These are phyloP conservation scores for Thermomucor indicae-seudaticae DNA, from an alignment of 371 early-diverging fungal genomes.

Conservation along the genomic window DNA sequence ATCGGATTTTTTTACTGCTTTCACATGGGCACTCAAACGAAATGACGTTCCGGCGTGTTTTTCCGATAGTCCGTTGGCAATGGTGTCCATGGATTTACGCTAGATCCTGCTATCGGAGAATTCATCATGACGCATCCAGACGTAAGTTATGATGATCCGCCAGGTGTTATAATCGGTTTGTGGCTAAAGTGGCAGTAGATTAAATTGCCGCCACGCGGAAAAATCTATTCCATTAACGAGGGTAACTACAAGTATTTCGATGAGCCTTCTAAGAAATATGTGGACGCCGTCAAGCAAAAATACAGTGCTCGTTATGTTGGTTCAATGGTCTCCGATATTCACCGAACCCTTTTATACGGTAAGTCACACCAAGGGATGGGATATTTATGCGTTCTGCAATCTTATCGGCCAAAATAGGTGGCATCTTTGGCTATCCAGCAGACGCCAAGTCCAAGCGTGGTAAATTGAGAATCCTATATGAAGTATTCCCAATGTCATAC, in stretches of 20 bases:
- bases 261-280: constrained; percentile 83
- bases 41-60: constrained; percentile 9
- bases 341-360: constrained; percentile 93
- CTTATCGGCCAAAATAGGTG: constrained; percentile 28
- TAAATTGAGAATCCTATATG: constrained; percentile 95
- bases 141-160: constrained; percentile 31
- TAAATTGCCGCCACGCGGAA: constrained; percentile 76
- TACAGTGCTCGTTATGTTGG: constrained; percentile 97
- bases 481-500: constrained; percentile 97
- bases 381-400: neutral
- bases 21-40: constrained; percentile 10
- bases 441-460: constrained; percentile 87
- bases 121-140: constrained; percentile 95
- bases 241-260: constrained; percentile 95
- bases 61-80: constrained; percentile 71
- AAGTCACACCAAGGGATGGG: constrained; percentile 9
- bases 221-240: constrained; percentile 98
- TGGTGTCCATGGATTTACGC: constrained; percentile 94
- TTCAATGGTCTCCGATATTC: constrained; percentile 98
- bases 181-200: constrained; percentile 43
- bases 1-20: too few relatives aligned
- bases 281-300: constrained; percentile 83
- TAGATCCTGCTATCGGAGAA: constrained; percentile 96
- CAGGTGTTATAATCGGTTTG: neutral
- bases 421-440: constrained; percentile 83